Evolutionary conservation across 345 rosid genomes (phyloP).

Genomic region (Brassica carinata): DNA sequence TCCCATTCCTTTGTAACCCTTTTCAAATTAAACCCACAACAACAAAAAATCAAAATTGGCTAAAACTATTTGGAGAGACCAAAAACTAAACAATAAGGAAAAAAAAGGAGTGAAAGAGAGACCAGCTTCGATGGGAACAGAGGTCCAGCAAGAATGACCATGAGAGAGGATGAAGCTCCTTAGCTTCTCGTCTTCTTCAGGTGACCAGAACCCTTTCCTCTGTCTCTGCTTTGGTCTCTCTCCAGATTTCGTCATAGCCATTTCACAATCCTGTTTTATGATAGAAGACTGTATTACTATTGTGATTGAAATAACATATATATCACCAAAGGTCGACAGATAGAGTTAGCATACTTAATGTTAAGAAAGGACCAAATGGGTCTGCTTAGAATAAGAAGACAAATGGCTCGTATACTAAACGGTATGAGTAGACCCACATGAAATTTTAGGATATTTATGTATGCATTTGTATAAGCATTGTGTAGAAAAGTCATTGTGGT

Average conservation of each 20-base stretch:
- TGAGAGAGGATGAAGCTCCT: conserved; percentile 56
- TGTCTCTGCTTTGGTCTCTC: conserved; percentile 65
- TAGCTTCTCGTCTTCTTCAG: conserved; percentile 91
- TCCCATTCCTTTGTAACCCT: conserved; percentile 91
- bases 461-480: conserved; percentile 16
- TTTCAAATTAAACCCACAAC: conserved; percentile 14
- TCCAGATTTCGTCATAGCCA: conserved; percentile 41
- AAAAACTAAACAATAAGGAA: not conserved
- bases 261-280: conserved; percentile 5
- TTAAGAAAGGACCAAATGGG: conserved; percentile 34
- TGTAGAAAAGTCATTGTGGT: conserved; percentile 6
- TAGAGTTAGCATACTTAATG: conserved; percentile 16
- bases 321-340: conserved; percentile 19
- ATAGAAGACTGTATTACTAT: not conserved
- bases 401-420: not conserved
- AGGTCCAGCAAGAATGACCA: conserved; percentile 89
- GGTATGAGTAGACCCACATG: not conserved
- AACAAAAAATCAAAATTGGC: not conserved
- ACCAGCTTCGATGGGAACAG: conserved; percentile 89
- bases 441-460: conserved; percentile 1
- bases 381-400: conserved; percentile 28
- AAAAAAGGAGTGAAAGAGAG: conserved; percentile 16
- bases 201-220: conserved; percentile 95
- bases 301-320: conserved; percentile 28
- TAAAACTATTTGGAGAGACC: not conserved